A percentile compares a stretch with the other conserved stretches of the same genome.
phyloP scores from a whole-genome alignment of 164 flowering plant species.

The Tinospora cordifolia region DNA sequence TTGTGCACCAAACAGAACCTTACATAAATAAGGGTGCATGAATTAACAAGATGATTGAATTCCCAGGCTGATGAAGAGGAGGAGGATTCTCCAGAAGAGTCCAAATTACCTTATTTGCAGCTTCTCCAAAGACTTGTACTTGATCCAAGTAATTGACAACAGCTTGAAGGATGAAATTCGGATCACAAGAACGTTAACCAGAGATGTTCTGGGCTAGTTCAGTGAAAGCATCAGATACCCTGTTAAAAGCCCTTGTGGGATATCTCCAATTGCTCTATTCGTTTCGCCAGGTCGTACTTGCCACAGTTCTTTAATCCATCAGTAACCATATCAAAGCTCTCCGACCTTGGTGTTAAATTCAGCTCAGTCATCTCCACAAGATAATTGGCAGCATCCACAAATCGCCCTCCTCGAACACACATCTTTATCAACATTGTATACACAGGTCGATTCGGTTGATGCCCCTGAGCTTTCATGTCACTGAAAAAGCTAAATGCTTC shows the following conservation, averaged over 20 bases:
- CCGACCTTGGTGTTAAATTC: constrained; percentile 50
- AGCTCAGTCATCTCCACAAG: constrained; percentile 83
- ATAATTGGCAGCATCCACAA: constrained; percentile 81
- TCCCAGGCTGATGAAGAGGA: no score
- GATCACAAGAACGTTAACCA: no score
- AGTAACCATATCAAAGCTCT: constrained; percentile 83
- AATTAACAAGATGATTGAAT: no score
- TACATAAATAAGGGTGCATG: no score
- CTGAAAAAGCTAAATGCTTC: constrained; percentile 85
- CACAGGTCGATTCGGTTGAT: constrained; percentile 82
- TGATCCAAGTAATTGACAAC: no score
- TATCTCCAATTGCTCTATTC: constrained; percentile 72
- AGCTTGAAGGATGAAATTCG: no score
- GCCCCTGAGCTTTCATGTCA: constrained; percentile 86
- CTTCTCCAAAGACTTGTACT: no score
- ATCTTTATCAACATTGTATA: constrained; percentile 87
- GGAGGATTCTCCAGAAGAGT: no score
- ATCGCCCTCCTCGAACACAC: constrained; percentile 79
- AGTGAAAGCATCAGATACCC: neutral
- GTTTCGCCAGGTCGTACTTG: constrained; percentile 79
- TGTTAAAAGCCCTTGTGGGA: constrained; percentile 40
- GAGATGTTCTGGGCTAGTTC: no score
- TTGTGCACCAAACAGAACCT: no score
- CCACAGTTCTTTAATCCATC: constrained; percentile 94
- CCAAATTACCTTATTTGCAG: no score